These are phyloP conservation scores for Pisolithus microcarpus DNA, from an alignment of 768 basidiomycete genomes.

Conservation along the genomic window DNA sequence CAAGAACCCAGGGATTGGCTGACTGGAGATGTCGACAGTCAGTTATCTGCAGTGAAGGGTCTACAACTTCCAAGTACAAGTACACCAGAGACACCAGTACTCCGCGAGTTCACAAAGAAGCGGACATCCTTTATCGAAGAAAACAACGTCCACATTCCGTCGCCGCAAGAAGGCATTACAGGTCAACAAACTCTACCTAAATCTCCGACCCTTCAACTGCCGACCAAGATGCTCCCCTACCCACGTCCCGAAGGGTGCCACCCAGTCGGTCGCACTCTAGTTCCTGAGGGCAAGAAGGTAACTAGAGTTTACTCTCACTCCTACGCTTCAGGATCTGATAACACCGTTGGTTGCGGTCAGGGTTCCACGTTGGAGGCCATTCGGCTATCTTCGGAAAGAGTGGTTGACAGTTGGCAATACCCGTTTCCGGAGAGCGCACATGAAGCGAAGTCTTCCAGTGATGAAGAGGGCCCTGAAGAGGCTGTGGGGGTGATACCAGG, in stretches of 20 bases:
- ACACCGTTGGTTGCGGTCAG: slow-evolving; percentile 8
- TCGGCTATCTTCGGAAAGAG: slow-evolving; percentile 9
- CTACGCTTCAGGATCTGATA: slow-evolving; percentile 2
- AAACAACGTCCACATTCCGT: slow-evolving; percentile 23
- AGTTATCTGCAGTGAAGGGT: slow-evolving; percentile 13
- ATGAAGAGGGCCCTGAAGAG: slow-evolving; percentile 51
- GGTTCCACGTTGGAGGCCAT: slow-evolving; percentile 1
- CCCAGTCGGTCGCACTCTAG: slow-evolving; percentile 4
- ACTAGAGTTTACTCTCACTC: slow-evolving; percentile 1
- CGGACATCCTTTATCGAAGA: slow-evolving; percentile 61
- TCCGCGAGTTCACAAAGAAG: slow-evolving; percentile 68
- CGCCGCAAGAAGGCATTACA: slow-evolving; percentile 29
- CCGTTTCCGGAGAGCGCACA: slow-evolving; percentile 25
- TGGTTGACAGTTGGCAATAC: slow-evolving; percentile 44
- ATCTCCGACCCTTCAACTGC: slow-evolving; percentile 14
- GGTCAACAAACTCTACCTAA: slow-evolving; percentile 11
- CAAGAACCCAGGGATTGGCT: slow-evolving; percentile 58
- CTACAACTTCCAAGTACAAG: slow-evolving; percentile 9
- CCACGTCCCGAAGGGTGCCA: slow-evolving; percentile 33
- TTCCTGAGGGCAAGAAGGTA: slow-evolving; percentile 7
- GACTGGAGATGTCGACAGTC: slow-evolving; percentile 57
- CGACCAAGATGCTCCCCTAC: slow-evolving; percentile 10
- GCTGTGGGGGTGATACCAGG: slow-evolving; percentile 22
- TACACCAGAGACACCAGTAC: slow-evolving; percentile 35
- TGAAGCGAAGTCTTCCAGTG: slow-evolving; percentile 42